Evolutionary conservation across 1,284 basidiomycete genomes (phyloP), one percentile per base, ranked within the genome.

Genomic region (Heterobasidion parviporum): DNA sequence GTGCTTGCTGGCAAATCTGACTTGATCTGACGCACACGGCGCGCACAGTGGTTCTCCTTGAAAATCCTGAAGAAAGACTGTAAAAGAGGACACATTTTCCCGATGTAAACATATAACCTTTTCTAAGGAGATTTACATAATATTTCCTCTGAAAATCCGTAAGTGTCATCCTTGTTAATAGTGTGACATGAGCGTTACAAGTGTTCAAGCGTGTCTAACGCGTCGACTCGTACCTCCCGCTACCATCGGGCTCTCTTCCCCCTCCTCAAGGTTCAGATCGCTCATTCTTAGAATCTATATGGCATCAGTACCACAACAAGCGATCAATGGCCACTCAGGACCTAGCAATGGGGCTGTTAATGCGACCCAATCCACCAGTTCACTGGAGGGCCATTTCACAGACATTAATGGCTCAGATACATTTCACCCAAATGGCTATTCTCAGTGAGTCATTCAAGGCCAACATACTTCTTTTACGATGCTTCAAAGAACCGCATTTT

Each of bases 291-390:
- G 10, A 18, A 10, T 32, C 46, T 14, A 44, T 14, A 48, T 41
- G 38, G 8, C 38, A 41, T 12, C 38, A n/a, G 38, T 41, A 41
- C n/a, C 38, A 8, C 38, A 41, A 41, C 38, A 7, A 18, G 61
- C 51, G 33, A 66, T 68, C 64, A 69, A 70, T 62, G 68, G 68
- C n/a, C 66, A 69, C 61, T 55, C 61, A 50, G 67, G 65, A 57
- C 64, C 63, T 46, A 68, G 66, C 61, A 70, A 69, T 56, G 68
- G 67, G 14, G 36, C 50, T 3, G 6, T 16, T 5, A 10, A 32
- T 9, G 12, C 9, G 9, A 16, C 48, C 48, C 32, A n/a, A 8
- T 26, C 46, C 9, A 32, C 12, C 34, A 51, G 20, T 18, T 15
- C 18, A 15, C 36, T 38, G 10, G 48, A 44, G 26, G 20, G 14